Evolutionary conservation across 495 filamentous ascomycete genomes (phyloP).

Genomic region (Daldinia childiae): DNA sequence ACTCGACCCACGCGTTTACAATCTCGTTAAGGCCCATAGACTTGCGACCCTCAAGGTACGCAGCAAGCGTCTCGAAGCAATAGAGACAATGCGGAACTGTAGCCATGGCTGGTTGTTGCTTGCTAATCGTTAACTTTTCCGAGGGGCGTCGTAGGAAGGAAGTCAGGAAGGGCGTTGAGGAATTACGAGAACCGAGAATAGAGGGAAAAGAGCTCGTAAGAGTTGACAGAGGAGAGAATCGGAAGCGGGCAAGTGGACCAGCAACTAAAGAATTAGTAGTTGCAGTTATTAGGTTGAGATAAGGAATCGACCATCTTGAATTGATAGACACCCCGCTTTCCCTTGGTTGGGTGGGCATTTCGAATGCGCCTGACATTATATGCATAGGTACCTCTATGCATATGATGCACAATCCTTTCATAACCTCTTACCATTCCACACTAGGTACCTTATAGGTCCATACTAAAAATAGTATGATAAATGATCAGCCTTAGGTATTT

Average conservation of each 20-base stretch:
- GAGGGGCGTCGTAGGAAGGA: background rate
- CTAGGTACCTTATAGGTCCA: too few species aligned
- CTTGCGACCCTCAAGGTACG: constrained; percentile 56
- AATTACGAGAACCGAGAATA: background rate
- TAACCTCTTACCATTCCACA: too few species aligned
- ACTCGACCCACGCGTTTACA: constrained; percentile 1
- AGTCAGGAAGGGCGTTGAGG: background rate
- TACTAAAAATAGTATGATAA: too few species aligned
- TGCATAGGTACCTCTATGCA: too few species aligned
- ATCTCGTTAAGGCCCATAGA: constrained; percentile 68
- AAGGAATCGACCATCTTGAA: background rate
- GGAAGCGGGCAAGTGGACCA: background rate
- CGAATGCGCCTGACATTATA: too few species aligned
- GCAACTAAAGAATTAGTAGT: background rate
- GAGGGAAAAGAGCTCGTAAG: background rate
- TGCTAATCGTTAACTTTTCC: background rate
- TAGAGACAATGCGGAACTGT: constrained; percentile 83
- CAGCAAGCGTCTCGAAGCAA: constrained; percentile 85
- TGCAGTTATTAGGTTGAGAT: constrained; percentile 1
- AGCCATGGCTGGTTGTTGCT: constrained; percentile 69
- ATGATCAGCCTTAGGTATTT: too few species aligned
- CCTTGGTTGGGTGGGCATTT: background rate
- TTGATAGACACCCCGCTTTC: constrained; percentile 12
- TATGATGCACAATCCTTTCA: too few species aligned
- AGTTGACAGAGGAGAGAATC: background rate